Evolutionary conservation across 2,329 filamentous ascomycete species (phyloP).

Genomic region (Cladobotryum protrusum): DNA sequence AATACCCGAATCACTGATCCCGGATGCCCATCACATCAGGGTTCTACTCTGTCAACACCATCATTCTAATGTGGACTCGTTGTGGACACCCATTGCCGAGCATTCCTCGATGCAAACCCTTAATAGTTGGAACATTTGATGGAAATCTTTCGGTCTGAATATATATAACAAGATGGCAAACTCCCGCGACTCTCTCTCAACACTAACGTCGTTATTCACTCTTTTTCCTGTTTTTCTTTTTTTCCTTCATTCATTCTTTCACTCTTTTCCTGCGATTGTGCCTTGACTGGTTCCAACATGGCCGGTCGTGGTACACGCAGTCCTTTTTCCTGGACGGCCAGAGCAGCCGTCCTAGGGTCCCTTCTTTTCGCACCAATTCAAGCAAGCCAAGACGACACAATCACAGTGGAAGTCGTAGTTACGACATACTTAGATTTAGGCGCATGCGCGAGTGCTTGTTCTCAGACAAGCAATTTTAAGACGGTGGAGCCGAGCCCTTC

Average conservation of each 20-base stretch:
- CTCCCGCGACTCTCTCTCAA: no score
- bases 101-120: no score
- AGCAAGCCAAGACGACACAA: slow-evolving; percentile 5
- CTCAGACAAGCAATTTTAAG: neutral
- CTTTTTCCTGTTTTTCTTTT: no score
- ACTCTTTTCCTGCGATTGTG: neutral
- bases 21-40: no score
- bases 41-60: no score
- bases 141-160: no score
- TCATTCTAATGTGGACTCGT: no score
- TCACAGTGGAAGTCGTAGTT: slow-evolving; percentile 15
- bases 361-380: slow-evolving; percentile 12
- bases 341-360: slow-evolving; percentile 9
- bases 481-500: slow-evolving; percentile 5
- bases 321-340: slow-evolving; percentile 10
- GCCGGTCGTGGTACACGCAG: slow-evolving; percentile 4
- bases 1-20: no score
- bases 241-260: neutral
- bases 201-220: no score
- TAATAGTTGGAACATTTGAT: no score
- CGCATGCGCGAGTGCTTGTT: slow-evolving; percentile 12
- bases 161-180: no score
- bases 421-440: slow-evolving; percentile 14
- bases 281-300: slow-evolving; percentile 15
- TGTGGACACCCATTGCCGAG: no score